Evolutionary conservation across 352 stramenopile genomes (phyloP), one percentile per base, ranked within the genome.

Genomic region (Pythium diclinum): DNA sequence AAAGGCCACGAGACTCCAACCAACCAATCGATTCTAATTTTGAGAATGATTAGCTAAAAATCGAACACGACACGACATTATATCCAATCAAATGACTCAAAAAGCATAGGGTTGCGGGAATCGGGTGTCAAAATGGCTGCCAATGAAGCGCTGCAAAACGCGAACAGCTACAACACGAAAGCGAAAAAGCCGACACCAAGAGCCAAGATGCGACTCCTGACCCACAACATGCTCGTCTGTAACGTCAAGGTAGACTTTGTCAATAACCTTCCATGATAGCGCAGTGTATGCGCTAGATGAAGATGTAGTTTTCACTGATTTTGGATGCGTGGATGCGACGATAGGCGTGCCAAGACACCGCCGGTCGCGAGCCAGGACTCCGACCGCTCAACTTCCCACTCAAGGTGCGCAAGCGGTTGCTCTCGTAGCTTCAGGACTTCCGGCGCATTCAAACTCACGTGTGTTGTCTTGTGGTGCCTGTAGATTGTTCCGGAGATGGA

Each of bases 201-300:
- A 49, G 34, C 63, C 47, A 81, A 47, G 34, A 94, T 94, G 85
- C 79, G 85, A 38, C 82, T 94, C 54, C 70, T 94, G 42, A 94
- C 83, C 21, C 85, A 94, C 75, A 94, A 94, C 70, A 94, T 94
- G 85, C 80, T 94, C 65, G 68, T 92, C 49, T 94, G 85, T 73
- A 86, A 92, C 72, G 78, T 94, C 75, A 91, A 91, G 77, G 77
- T 89, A 59, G 34, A 46, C 38, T 9, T 10, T 11, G 4, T 14
- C 5, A 62, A 32, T 17, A 3, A 3, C 0, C 11, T 42, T 4
- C 16, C n/a, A 1, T 21, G 3, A n/a, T 44, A 16, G 44, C 42
- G 17, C 49, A n/a, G 6, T n/a, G 6, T 6, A 36, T 25, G 25
- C 51, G 57, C 57, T 53, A 52, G 55, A 7, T 51, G 16, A 19